Conservation (phyloP, 2,329 filamentous ascomycete species). For the Stemphylium lycopersici region DNA sequence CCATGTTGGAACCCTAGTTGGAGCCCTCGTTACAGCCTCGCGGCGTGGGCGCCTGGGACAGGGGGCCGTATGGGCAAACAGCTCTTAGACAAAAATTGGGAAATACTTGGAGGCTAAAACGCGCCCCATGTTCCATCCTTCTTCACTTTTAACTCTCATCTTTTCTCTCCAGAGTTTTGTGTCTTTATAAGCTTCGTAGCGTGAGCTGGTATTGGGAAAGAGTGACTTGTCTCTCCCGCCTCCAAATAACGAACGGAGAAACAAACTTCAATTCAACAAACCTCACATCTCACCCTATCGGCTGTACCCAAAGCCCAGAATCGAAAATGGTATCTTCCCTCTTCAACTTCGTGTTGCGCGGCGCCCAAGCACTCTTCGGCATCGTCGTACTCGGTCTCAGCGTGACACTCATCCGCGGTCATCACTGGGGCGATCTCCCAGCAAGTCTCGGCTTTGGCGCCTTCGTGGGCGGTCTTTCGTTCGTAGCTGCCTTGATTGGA, state of each 20-base stretch:
- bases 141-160: background rate
- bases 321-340: background rate
- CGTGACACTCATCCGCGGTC: conserved; percentile 2
- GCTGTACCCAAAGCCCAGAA: background rate
- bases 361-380: conserved; percentile 8
- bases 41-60: background rate
- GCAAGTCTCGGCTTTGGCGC: conserved; percentile 4
- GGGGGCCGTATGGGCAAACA: too few species aligned
- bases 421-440: conserved; percentile 4
- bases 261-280: background rate
- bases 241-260: too few species aligned
- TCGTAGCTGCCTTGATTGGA: conserved; percentile 1
- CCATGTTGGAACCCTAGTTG: too few species aligned
- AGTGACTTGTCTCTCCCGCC: background rate
- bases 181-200: background rate
- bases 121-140: background rate
- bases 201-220: background rate
- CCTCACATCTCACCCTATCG: background rate
- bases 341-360: conserved; percentile 4
- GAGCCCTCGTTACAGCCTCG: too few species aligned
- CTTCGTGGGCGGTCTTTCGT: conserved; percentile 1
- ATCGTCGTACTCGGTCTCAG: conserved; percentile 7
- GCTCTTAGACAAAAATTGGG: background rate
- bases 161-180: too few species aligned
- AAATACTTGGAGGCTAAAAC: background rate